A percentile compares a stretch with the other conserved stretches of the same genome.
phyloP scores from a whole-genome alignment of 352 stramenopile species.

The Phytophthora sp. region DNA sequence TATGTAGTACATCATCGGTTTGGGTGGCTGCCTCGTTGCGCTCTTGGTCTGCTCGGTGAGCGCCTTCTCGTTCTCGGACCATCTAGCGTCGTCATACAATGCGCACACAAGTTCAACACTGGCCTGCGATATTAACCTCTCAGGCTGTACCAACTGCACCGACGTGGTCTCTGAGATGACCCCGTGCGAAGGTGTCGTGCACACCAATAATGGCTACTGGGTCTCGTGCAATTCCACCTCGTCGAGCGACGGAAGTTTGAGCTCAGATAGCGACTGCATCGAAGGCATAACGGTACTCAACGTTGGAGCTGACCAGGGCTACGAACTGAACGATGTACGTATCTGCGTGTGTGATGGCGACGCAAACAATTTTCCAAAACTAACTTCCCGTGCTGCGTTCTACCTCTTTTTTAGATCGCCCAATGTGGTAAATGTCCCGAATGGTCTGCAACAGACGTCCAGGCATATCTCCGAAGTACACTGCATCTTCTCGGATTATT shows the following conservation, averaged over 20 bases:
- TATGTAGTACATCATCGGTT: conserved; percentile 81
- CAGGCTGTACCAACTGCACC: conserved; percentile 83
- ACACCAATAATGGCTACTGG: conserved; percentile 46
- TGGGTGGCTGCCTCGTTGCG: conserved; percentile 61
- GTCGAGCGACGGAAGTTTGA: conserved; percentile 7
- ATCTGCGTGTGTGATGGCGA: background rate
- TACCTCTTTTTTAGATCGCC: conserved; percentile 55
- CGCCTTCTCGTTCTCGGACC: conserved; percentile 72
- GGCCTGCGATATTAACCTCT: conserved; percentile 71
- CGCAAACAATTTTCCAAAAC: background rate
- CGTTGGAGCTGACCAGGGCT: conserved; percentile 54
- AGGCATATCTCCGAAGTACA: conserved; percentile 67
- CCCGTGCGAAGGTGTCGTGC: conserved; percentile 52
- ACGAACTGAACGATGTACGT: conserved; percentile 69
- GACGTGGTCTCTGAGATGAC: conserved; percentile 31
- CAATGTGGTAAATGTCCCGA: conserved; percentile 79
- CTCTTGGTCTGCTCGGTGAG: conserved; percentile 66
- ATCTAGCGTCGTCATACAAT: conserved; percentile 62
- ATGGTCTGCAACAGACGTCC: conserved; percentile 72
- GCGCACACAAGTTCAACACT: conserved; percentile 48
- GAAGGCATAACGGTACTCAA: conserved; percentile 66
- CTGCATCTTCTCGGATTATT: conserved; percentile 74
- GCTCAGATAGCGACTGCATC: conserved; percentile 41
- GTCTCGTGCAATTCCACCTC: conserved; percentile 41
- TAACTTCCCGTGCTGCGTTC: conserved; percentile 13